A percentile compares a stretch with the other conserved stretches of the same genome.
Evolutionary conservation across 2,329 filamentous ascomycete genomes (phyloP).

Genomic region (Truncatella angustata): DNA sequence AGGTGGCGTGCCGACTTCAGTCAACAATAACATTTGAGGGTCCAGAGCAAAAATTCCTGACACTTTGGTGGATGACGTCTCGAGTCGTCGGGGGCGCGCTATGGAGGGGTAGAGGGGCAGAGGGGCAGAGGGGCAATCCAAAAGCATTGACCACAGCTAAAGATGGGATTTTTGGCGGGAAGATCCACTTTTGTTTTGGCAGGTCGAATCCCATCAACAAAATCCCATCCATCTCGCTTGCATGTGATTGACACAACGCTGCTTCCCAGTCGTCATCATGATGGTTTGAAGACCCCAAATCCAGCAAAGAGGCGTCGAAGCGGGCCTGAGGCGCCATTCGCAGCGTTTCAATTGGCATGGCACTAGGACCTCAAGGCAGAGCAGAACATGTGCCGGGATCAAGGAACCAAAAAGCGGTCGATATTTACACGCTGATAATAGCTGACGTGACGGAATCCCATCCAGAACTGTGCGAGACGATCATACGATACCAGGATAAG

Average conservation of each 20-base stretch:
- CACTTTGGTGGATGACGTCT: constrained; percentile 19
- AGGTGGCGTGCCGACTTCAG: too few species aligned
- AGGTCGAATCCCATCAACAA: background rate
- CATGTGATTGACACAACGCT: too few species aligned
- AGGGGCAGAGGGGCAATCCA: background rate
- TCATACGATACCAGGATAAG: constrained; percentile 78
- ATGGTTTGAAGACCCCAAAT: too few species aligned
- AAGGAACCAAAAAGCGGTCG: constrained; percentile 42
- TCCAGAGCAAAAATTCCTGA: background rate
- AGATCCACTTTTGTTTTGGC: background rate
- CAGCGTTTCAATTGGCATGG: too few species aligned
- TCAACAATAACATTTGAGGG: too few species aligned
- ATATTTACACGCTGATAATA: constrained; percentile 61
- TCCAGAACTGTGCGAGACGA: constrained; percentile 79
- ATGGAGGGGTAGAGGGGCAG: background rate
- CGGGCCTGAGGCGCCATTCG: too few species aligned
- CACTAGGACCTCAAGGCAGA: too few species aligned
- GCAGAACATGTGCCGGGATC: too few species aligned
- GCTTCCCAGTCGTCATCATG: too few species aligned
- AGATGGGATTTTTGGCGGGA: background rate
- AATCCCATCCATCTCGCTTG: too few species aligned
- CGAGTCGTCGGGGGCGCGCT: background rate
- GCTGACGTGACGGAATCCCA: constrained; percentile 58
- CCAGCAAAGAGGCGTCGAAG: too few species aligned
- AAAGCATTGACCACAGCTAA: constrained; percentile 20